These are phyloP conservation scores for Hanseniaspora gamundiae DNA, from an alignment of 1,139 yeast genomes.

Conservation along the genomic window DNA sequence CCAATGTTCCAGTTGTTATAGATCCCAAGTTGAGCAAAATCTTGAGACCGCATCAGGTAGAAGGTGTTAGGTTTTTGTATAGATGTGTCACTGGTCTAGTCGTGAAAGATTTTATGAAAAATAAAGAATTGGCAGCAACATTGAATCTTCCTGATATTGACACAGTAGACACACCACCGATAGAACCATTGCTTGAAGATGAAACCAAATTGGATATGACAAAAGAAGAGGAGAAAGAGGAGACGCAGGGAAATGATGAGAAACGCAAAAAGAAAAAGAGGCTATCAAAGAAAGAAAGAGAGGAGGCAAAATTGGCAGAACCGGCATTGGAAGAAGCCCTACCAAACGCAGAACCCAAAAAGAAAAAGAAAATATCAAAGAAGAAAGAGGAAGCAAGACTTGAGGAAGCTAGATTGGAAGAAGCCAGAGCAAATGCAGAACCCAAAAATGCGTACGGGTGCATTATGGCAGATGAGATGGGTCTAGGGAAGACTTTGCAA, in stretches of 20 bases:
- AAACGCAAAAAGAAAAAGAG: constrained; percentile 1
- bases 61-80: constrained; percentile 85
- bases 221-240: neutral
- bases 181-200: constrained; percentile 7
- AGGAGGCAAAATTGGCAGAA: constrained; percentile 5
- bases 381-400: constrained; percentile 2
- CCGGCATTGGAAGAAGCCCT: constrained; percentile 6
- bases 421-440: constrained; percentile 29
- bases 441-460: constrained; percentile 75
- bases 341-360: neutral
- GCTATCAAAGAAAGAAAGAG: neutral
- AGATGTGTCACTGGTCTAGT: constrained; percentile 83
- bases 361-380: neutral
- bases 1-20: constrained; percentile 90
- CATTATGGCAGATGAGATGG: constrained; percentile 99
- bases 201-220: constrained; percentile 2
- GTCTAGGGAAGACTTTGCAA: constrained; percentile 89
- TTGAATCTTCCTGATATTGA: constrained; percentile 2
- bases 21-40: constrained; percentile 82
- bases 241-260: neutral
- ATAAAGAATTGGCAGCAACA: constrained; percentile 11
- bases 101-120: constrained; percentile 25
- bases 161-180: constrained; percentile 1
- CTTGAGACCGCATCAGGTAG: constrained; percentile 90
- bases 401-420: constrained; percentile 7